Evolutionary conservation across 768 basidiomycete genomes (phyloP), one percentile per base, ranked within the genome.

Genomic region (Cystobasidium onofrii): DNA sequence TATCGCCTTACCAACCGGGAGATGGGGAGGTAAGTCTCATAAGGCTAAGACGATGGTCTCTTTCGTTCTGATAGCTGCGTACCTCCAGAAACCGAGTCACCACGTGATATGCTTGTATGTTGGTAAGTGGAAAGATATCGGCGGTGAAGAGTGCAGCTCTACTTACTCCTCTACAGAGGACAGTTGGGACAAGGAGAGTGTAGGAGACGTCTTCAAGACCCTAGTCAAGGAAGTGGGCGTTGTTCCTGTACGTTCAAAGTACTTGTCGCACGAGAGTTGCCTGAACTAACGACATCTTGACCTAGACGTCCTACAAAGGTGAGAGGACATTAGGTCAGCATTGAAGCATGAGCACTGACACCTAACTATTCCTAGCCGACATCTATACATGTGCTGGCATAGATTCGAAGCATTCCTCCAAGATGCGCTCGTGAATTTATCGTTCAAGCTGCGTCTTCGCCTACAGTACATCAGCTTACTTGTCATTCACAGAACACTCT

Each of bases 91-190:
- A 64, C 69, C 69, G 1, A 17, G 46, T 2, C 23, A 7, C 23
- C 33, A 44, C 50, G 65, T 78, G 27, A 72, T 78, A 36, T 78
- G 77, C 75, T 62, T 78, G 41, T 77, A 78, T 55, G 67, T 71
- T 36, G 69, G 69, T 71, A 61, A 71, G 69, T 7, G 31, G 12
- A 27, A 13, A 10, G 17, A 1, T 3, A 12, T 27, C 12, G 25
- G 15, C 2, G 12, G 23, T 39, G 7, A 4, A 36, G 3, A 6
- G 25, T 6, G 7, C 39, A 17, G 33, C 6, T 10, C 41, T 31
- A 31, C 63, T 44, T 27, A 39, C 15, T 18, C 3, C 46, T 3
- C 12, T 1, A 13, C 63, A 73, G 60, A 75, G 54, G 74, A 78
- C 41, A 72, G 65, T 29, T 78, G 74, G 74, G 62, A 78, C 64